Evolutionary conservation across 2,329 filamentous ascomycete species (phyloP).

Genomic region (Fusarium sp.): DNA sequence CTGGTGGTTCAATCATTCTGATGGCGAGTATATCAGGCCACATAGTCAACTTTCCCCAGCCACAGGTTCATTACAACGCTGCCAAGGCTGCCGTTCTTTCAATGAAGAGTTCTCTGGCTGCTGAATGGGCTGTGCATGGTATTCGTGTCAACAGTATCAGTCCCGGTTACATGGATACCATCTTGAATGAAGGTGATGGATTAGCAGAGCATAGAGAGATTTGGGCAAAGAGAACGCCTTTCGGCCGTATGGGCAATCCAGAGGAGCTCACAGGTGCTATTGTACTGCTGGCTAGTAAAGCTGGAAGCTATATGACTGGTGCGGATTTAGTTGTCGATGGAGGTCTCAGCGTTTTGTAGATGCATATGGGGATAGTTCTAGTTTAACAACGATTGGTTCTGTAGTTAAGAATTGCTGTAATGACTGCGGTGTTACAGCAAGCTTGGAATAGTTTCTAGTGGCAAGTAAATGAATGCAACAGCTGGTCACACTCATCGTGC

Average conservation of each 20-base stretch:
- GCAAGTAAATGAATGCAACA: background rate
- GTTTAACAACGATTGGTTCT: background rate
- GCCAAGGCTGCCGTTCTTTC: slow-evolving; percentile 20
- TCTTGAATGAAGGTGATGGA: slow-evolving; percentile 17
- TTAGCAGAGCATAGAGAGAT: slow-evolving; percentile 20
- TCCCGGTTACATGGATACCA: slow-evolving; percentile 27
- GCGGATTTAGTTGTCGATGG: slow-evolving; percentile 22
- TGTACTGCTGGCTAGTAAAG: slow-evolving; percentile 20
- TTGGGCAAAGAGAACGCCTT: slow-evolving; percentile 15
- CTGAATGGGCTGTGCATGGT: slow-evolving; percentile 19
- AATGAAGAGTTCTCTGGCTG: slow-evolving; percentile 15
- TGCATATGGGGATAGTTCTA: background rate
- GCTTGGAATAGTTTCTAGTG: background rate
- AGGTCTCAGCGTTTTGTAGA: slow-evolving; percentile 21
- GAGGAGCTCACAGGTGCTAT: slow-evolving; percentile 21
- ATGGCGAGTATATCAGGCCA: slow-evolving; percentile 77
- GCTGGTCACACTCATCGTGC: background rate
- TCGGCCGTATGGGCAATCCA: slow-evolving; percentile 16
- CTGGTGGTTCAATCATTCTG: slow-evolving; percentile 75
- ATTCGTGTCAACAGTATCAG: slow-evolving; percentile 26
- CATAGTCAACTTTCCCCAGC: slow-evolving; percentile 77
- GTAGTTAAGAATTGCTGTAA: too few species aligned
- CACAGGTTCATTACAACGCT: slow-evolving; percentile 78
- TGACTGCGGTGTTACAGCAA: background rate
- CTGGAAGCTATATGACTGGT: slow-evolving; percentile 24